Evolutionary conservation across 805 yeast genomes (phyloP).

Genomic region (Priceomyces carsonii): DNA sequence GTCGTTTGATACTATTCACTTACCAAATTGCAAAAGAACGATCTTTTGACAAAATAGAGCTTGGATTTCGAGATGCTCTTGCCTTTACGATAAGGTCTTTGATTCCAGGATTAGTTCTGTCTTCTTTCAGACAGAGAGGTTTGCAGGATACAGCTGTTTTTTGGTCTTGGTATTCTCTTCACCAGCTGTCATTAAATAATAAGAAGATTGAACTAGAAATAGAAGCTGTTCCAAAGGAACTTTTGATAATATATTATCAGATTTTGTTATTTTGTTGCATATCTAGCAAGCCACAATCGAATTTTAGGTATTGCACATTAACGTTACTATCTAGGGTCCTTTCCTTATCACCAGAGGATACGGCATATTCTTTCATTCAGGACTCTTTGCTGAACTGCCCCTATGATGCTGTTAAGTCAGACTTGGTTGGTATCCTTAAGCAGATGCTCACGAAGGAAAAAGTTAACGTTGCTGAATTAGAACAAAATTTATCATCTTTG

Average conservation of each 20-base stretch:
- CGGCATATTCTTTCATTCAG: constrained; percentile 57
- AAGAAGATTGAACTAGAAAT: constrained; percentile 28
- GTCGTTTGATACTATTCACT: constrained; percentile 22
- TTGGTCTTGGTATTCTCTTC: constrained; percentile 42
- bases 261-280: constrained; percentile 23
- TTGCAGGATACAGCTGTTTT: constrained; percentile 30
- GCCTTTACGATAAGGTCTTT: constrained; percentile 26
- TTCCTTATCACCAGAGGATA: constrained; percentile 54
- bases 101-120: constrained; percentile 37
- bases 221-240: constrained; percentile 27
- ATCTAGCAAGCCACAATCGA: constrained; percentile 20
- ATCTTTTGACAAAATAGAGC: constrained; percentile 13
- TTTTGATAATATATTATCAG: constrained; percentile 33
- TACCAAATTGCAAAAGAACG: constrained; percentile 17
- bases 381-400: constrained; percentile 72
- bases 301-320: constrained; percentile 46
- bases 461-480: constrained; percentile 8
- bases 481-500: constrained; percentile 9
- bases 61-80: constrained; percentile 22
- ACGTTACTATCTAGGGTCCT: constrained; percentile 67
- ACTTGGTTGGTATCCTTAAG: constrained; percentile 66
- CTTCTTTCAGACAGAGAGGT: constrained; percentile 19
- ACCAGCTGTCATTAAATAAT: constrained; percentile 14
- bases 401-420: constrained; percentile 57
- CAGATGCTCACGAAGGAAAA: constrained; percentile 53